Evolutionary conservation across 1,139 yeast genomes (phyloP), one percentile per base, ranked within the genome.

Genomic region (Lodderomyces elongisporus): DNA sequence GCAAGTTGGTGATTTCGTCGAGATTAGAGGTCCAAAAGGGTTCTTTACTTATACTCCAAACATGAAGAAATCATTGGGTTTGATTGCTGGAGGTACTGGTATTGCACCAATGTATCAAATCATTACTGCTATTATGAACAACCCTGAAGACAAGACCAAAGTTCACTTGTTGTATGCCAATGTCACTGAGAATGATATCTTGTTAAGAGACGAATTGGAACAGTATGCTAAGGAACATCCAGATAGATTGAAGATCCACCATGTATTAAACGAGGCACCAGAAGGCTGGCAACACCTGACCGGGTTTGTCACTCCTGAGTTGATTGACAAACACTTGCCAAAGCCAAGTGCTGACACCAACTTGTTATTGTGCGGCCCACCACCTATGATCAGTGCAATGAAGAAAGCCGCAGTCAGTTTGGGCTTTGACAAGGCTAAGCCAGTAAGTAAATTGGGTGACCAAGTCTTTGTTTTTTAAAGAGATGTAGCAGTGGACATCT

Each of bases 21-120:
- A 66, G 31, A 62, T 68, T 40, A 77, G 88, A 52, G 98, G 98
- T 18, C 98, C 98, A 50, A 87, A 87, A 64, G 98, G 98, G 5
- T 79, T 80, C 50, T 89, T 87, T 70, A 75, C 79, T 41, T 89
- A 89, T 65, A 70, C 77, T 37, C 84, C 91, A 48, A 89, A 89
- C 70, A 76, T 79, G 64, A 91, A 76, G 62, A 76, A 83, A 51
- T 70, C 78, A 44, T 75, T 93, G 53, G 83, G 84, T 36, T 73
- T 91, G 66, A 71, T 91, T 50, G 97, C 96, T 47, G 98, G 96
- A 48, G 98, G 98, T 54, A 74, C 94, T 31, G 97, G 97, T 61
- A 87, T 91, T 61, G 85, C 96, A 20, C 98, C 97, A 42, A 72
- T 89, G 70, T 88, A 73, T 70, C 98, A 91, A 66, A 64, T 91